Base-by-base conservation (phyloP, 495 filamentous ascomycete species). In the Penicillium macrosclerotiorum region DNA sequence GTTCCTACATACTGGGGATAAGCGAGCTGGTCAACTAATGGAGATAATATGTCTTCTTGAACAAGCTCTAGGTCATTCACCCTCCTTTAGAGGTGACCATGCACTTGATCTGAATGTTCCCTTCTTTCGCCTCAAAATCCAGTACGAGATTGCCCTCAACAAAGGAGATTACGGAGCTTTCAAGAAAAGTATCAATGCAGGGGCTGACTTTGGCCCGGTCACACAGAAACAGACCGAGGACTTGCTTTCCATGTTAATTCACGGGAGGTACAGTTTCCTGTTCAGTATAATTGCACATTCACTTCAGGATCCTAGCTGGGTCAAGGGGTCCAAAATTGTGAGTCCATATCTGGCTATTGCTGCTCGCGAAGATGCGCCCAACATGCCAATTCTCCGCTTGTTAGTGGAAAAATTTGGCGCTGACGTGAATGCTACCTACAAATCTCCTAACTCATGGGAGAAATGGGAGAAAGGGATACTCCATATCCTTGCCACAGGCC, bases 11-110 rank as follows among this genome's bases (percentile, higher is more conserved):
- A n/a, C n/a, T n/a, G n/a, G n/a, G n/a, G n/a, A n/a, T n/a, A n/a
- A n/a, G n/a, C n/a, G n/a, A n/a, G n/a, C n/a, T n/a, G 42, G 42
- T 9, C 42, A 45, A 12, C 35, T 45, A 24, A 29, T 37, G 42
- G 42, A 37, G 22, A 37, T 45, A 1, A 45, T 29, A 2, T 20
- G 13, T n/a, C 29, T 45, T 16, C 42, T 45, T 11, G 31, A 25
- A 13, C 42, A 45, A 22, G 16, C 42, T 11, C n/a, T 26, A 24
- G 42, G 23, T 4, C 14, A 37, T n/a, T 7, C 14, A 5, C 31
- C 31, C 3, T 11, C 1, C 20, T 16, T 45, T 5, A 37, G 22
- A 20, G 42, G 32, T 20, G 32, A 45, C 12, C 29, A 45, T 22
- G 16, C 25, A 11, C 14, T 33, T 14, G 23, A 45, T 5, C 12